Base-by-base conservation (phyloP, 345 rosid species). In the Odontarrhena argentea region DNA sequence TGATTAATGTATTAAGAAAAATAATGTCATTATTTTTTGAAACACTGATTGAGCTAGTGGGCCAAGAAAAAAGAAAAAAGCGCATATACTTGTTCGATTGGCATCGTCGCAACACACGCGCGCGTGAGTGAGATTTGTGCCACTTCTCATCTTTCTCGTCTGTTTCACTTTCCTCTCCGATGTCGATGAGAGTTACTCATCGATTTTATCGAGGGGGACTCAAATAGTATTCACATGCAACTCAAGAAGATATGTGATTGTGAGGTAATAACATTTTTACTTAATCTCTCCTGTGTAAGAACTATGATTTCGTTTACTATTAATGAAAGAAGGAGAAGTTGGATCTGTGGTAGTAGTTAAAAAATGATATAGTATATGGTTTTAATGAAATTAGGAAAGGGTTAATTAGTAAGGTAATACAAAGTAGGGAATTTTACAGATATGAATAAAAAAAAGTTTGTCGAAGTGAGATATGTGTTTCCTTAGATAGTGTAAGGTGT, bases 401-500 rank as follows among this genome's bases (percentile, higher is more conserved):
- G 71, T 70, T 70, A 64, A 64, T 64, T 37, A 69, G 58, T 53
- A 48, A 64, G 47, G 59, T 50, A 44, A 45, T 65, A 76, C 72
- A 70, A 69, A 75, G 44, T 75, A 69, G 15, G 6, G 6, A 76
- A 51, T 70, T 46, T 50, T 40, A 74, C 56, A 61, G 54, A 51
- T 35, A 13, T 5, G 43, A 64, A 71, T 57, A 22, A 61, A 62
- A 52, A 50, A 58, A 74, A 74, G 63, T 52, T 67, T 52, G 71
- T 59, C 51, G 67, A 61, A 67, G 77, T 59, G 78, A 54, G 76
- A 18, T 18, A 18, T 58, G 74, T 32, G 4, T 28, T 32, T 32
- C 6, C 36, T 32, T 72, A 72, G 53, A 77, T 57, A 69, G 74
- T 76, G 85, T 84, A 89, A 34, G 87, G 90, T 25, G 77, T 15